These are phyloP conservation scores for Cenococcum geophilum DNA, from an alignment of 495 filamentous ascomycete species.

Conservation along the genomic window DNA sequence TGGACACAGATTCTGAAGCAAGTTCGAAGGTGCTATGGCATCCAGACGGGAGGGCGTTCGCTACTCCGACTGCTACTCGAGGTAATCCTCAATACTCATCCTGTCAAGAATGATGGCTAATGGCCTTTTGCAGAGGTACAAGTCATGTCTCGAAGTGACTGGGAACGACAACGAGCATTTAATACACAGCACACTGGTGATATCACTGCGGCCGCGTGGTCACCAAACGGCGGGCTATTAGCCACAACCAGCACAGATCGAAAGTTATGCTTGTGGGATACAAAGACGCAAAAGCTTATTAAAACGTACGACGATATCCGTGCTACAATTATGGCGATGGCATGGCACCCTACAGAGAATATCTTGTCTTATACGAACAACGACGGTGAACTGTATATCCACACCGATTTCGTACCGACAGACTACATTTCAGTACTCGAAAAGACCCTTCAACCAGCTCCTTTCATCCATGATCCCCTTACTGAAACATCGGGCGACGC, in stretches of 20 bases:
- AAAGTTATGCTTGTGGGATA: conserved; percentile 81
- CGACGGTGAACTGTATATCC: conserved; percentile 86
- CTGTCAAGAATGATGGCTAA: conserved; percentile 3
- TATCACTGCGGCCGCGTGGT: conserved; percentile 85
- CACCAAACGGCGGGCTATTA: conserved; percentile 85
- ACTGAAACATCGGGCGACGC: conserved; percentile 64
- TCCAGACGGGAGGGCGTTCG: conserved; percentile 89
- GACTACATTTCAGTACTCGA: conserved; percentile 57
- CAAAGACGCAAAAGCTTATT: conserved; percentile 72
- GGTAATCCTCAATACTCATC: neutral
- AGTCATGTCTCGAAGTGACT: conserved; percentile 76
- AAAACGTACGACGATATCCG: conserved; percentile 42
- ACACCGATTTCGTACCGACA: conserved; percentile 66
- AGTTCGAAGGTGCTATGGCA: conserved; percentile 81
- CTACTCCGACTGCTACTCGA: conserved; percentile 70
- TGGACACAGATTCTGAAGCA: conserved; percentile 72
- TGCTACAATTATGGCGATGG: conserved; percentile 71
- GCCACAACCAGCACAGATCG: conserved; percentile 77
- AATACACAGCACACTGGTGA: conserved; percentile 73
- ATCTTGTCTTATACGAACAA: conserved; percentile 83
- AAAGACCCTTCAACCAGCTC: conserved; percentile 63
- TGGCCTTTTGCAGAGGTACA: conserved; percentile 55
- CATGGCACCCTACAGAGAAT: conserved; percentile 88
- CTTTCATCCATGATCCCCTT: conserved; percentile 76
- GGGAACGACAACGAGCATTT: conserved; percentile 76